These are phyloP conservation scores for Erodium maritimum DNA, from an alignment of 345 rosid species.

Conservation along the genomic window DNA sequence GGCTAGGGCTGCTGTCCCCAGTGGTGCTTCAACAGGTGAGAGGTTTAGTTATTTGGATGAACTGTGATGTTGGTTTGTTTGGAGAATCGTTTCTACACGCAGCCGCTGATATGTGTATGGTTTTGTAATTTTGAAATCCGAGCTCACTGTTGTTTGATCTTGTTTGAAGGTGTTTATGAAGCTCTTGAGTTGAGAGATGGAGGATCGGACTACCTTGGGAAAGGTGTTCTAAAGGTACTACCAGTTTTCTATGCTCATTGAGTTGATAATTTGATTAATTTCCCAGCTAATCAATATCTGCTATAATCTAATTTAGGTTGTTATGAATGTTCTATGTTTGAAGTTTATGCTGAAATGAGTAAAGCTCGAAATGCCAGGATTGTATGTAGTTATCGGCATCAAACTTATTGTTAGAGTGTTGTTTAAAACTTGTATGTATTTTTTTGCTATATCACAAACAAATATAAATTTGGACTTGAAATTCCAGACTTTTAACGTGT, in stretches of 20 bases:
- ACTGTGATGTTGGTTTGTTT: too few species aligned
- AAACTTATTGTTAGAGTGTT: not conserved
- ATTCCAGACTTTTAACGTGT: not conserved
- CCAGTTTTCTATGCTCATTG: not conserved
- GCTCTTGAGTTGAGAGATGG: constrained; percentile 60
- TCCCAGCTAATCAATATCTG: not conserved
- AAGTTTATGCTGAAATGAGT: not conserved
- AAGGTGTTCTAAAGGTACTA: constrained; percentile 54
- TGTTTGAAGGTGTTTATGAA: constrained; percentile 41
- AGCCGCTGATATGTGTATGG: not conserved
- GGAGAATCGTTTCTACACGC: too few species aligned
- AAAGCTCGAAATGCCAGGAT: too few species aligned
- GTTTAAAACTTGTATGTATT: too few species aligned
- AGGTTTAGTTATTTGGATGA: not conserved
- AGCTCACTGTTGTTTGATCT: not conserved
- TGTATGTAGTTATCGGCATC: not conserved
- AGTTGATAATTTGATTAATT: not conserved
- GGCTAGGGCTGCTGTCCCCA: constrained; percentile 62
- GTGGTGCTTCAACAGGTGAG: constrained; percentile 65
- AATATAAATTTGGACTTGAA: not conserved
- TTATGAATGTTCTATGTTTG: too few species aligned
- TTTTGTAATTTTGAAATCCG: not conserved
- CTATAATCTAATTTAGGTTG: not conserved
- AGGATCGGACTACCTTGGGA: constrained; percentile 57
- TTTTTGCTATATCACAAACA: too few species aligned